Evolutionary conservation across 2,329 filamentous ascomycete genomes (phyloP).

Genomic region (Cytospora leucostoma): DNA sequence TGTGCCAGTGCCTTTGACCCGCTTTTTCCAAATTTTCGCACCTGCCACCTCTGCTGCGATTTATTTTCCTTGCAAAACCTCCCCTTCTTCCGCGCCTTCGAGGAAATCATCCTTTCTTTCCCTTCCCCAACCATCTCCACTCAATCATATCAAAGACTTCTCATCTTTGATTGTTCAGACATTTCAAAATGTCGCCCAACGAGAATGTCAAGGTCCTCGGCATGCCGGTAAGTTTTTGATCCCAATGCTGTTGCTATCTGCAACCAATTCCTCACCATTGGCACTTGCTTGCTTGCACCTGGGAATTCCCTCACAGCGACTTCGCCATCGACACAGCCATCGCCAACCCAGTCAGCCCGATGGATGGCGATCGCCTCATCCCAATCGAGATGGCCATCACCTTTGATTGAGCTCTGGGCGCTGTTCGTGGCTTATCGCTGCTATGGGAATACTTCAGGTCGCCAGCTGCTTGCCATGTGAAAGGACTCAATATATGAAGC

Average conservation of each 20-base stretch:
- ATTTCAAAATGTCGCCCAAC: conserved; percentile 55
- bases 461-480: conserved; percentile 22
- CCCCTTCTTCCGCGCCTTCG: conserved; percentile 28
- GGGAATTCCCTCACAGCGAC: background rate
- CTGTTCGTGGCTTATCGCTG: conserved; percentile 23
- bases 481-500: conserved; percentile 11
- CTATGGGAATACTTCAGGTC: conserved; percentile 16
- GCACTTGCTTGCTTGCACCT: background rate
- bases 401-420: background rate
- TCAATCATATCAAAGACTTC: conserved; percentile 50
- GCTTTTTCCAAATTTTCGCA: conserved; percentile 49
- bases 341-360: background rate
- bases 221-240: conserved; percentile 62
- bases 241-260: conserved; percentile 19
- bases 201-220: conserved; percentile 62
- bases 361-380: conserved; percentile 10
- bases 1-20: conserved; percentile 1
- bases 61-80: conserved; percentile 15
- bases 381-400: conserved; percentile 9
- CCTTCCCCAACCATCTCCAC: conserved; percentile 55
- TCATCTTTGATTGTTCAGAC: conserved; percentile 42
- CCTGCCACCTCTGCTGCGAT: conserved; percentile 38
- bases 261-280: background rate
- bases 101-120: conserved; percentile 41
- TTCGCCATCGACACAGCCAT: conserved; percentile 14